Evolutionary conservation across 108 stramenopile species (phyloP).

Genomic region (Seminavis robusta): DNA sequence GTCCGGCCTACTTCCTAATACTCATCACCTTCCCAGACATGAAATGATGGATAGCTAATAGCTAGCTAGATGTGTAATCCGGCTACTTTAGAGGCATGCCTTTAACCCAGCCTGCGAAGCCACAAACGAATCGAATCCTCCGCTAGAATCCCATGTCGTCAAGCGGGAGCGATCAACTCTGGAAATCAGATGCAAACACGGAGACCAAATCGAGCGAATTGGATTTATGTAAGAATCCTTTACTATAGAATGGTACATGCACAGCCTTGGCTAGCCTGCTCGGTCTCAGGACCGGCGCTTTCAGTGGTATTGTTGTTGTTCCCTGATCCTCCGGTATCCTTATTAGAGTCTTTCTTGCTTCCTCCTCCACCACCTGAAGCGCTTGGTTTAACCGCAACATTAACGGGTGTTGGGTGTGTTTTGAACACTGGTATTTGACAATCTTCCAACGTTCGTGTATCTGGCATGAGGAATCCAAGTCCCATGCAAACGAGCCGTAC

Average conservation of each 20-base stretch:
- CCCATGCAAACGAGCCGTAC: slow-evolving; percentile 86
- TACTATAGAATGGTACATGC: slow-evolving; percentile 35
- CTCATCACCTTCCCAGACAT: too few relatives aligned
- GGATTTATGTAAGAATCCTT: too few relatives aligned
- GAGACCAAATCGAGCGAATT: too few relatives aligned
- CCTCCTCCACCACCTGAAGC: slow-evolving; percentile 1
- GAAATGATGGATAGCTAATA: too few relatives aligned
- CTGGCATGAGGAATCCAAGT: slow-evolving; percentile 81
- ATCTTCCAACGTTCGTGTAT: slow-evolving; percentile 60
- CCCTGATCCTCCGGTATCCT: background rate
- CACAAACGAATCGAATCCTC: too few relatives aligned
- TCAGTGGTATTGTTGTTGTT: background rate
- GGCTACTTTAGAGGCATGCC: too few relatives aligned
- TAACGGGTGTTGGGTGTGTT: slow-evolving; percentile 86
- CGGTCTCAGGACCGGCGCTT: background rate
- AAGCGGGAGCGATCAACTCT: too few relatives aligned
- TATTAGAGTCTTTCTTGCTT: background rate
- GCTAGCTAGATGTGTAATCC: too few relatives aligned
- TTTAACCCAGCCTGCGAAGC: too few relatives aligned
- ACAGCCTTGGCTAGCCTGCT: slow-evolving; percentile 36
- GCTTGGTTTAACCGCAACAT: slow-evolving; percentile 75
- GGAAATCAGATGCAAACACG: too few relatives aligned
- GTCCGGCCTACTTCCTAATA: too few relatives aligned
- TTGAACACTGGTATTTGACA: slow-evolving; percentile 77
- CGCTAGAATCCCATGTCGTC: too few relatives aligned